phyloP scores from a whole-genome alignment of 306 rosid species.

The Mucuna pruriens region DNA sequence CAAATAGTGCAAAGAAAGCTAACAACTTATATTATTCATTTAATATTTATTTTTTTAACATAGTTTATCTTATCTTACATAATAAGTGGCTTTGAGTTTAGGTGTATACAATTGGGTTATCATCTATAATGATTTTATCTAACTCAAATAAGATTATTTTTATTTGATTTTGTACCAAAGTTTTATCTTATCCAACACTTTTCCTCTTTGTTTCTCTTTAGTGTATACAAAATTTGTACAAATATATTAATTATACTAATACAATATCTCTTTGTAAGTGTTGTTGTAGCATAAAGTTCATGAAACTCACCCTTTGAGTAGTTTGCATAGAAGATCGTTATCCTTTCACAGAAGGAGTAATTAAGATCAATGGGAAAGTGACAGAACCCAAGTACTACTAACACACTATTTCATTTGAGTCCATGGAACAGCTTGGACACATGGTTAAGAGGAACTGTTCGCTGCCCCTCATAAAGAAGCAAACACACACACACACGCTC shows the following conservation, averaged over 20 bases:
- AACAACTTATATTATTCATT: too few species aligned
- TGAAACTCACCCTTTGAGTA: neutral
- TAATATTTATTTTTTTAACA: too few species aligned
- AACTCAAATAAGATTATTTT: too few species aligned
- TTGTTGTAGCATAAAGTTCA: neutral
- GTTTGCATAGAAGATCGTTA: neutral
- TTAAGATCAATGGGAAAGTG: constrained; percentile 14
- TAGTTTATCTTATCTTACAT: too few species aligned
- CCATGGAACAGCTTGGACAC: constrained; percentile 19
- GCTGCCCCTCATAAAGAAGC: constrained; percentile 19
- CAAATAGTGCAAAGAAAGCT: too few species aligned
- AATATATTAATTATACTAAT: neutral
- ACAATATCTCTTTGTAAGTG: neutral
- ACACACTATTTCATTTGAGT: neutral
- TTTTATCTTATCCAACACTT: neutral
- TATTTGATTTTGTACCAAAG: too few species aligned
- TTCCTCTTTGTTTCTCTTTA: neutral
- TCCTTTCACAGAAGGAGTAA: constrained; percentile 10
- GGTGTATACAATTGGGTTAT: too few species aligned
- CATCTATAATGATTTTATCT: too few species aligned
- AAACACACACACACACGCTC: neutral
- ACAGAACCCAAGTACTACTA: constrained; percentile 19
- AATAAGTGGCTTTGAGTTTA: too few species aligned
- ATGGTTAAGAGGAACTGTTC: neutral
- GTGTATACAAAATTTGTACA: neutral